These are phyloP conservation scores for Penicillium riverlandense DNA, from an alignment of 495 filamentous ascomycete genomes.

Conservation along the genomic window DNA sequence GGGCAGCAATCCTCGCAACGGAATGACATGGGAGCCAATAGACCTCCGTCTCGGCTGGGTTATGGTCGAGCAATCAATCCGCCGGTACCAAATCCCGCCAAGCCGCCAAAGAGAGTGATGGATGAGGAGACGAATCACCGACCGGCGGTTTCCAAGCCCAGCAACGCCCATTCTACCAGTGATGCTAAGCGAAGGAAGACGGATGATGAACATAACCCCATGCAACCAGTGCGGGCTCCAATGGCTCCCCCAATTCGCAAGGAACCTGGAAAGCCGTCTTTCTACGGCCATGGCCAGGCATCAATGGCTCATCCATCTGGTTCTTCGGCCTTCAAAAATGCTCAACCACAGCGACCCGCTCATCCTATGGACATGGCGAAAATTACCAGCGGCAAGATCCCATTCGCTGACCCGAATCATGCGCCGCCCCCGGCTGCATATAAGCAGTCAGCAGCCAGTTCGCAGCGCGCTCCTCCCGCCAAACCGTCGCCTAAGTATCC, in stretches of 20 bases:
- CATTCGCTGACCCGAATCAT: slow-evolving; percentile 68
- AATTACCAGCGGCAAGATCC: slow-evolving; percentile 78
- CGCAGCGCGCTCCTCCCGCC: slow-evolving; percentile 36
- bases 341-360: slow-evolving; percentile 47
- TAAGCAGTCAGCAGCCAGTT: slow-evolving; percentile 46
- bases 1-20: slow-evolving; percentile 28
- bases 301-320: slow-evolving; percentile 36
- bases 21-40: slow-evolving; percentile 40
- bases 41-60: slow-evolving; percentile 49
- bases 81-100: slow-evolving; percentile 56
- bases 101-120: slow-evolving; percentile 55
- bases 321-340: slow-evolving; percentile 31
- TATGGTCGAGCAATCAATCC: slow-evolving; percentile 40
- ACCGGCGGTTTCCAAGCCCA: slow-evolving; percentile 33
- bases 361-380: slow-evolving; percentile 74
- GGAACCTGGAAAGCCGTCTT: slow-evolving; percentile 54
- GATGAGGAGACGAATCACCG: slow-evolving; percentile 44
- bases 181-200: slow-evolving; percentile 53
- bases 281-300: slow-evolving; percentile 54
- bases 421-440: slow-evolving; percentile 40
- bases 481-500: slow-evolving; percentile 73
- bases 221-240: slow-evolving; percentile 42
- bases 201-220: slow-evolving; percentile 47
- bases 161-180: slow-evolving; percentile 36
- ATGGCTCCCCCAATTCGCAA: slow-evolving; percentile 80